Percentiles rank a stretch among this genome's conserved stretches.
phyloP scores from a whole-genome alignment of 164 flowering plant species.

The Cinnamomum chago region DNA sequence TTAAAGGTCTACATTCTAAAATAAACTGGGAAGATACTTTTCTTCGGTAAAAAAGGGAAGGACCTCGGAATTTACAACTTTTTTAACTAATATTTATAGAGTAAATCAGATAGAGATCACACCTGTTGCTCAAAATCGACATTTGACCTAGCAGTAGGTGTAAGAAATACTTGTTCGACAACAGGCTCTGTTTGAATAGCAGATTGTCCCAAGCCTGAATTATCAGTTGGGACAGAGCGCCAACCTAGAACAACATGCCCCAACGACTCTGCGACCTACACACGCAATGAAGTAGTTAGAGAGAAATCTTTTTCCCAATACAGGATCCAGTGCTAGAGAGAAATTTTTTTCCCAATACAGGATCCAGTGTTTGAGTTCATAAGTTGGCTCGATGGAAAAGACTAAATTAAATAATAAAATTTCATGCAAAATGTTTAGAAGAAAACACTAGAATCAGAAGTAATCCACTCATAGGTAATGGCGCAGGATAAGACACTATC shows the following conservation, averaged over 20 bases:
- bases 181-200: conserved; percentile 95
- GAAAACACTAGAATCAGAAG: background rate
- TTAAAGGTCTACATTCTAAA: too few relatives aligned
- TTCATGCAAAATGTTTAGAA: background rate
- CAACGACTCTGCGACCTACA: conserved; percentile 91
- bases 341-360: background rate
- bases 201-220: conserved; percentile 79
- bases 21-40: background rate
- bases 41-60: too few relatives aligned
- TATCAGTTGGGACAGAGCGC: conserved; percentile 93
- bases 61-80: too few relatives aligned
- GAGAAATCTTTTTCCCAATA: background rate
- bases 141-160: conserved; percentile 63
- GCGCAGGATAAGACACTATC: background rate
- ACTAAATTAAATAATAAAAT: background rate
- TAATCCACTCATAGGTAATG: background rate
- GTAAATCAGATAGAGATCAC: background rate
- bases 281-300: background rate
- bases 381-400: background rate
- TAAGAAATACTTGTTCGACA: conserved; percentile 91
- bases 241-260: conserved; percentile 97
- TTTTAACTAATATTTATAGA: background rate
- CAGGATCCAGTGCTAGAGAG: background rate
- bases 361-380: background rate
- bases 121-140: conserved; percentile 95